phyloP scores from a whole-genome alignment of 176 grass and related monocot species.

The Canna indica region DNA sequence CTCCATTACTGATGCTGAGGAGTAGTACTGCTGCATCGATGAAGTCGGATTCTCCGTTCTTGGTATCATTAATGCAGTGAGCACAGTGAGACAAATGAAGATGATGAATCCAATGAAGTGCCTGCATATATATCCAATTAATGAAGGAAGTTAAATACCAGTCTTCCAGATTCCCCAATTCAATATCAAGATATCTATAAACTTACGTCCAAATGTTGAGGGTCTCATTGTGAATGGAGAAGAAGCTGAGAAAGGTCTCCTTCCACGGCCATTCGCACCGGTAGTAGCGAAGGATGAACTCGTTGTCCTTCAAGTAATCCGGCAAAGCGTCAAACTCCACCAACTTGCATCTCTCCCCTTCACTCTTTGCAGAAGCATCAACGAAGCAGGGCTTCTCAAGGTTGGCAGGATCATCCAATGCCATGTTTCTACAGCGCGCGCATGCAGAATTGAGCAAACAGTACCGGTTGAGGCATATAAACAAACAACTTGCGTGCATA shows the following conservation, averaged over 20 bases:
- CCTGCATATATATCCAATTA: not conserved
- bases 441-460: no score
- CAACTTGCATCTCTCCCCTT: not conserved
- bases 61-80: no score
- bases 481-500: no score
- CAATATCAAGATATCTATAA: no score
- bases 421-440: no score
- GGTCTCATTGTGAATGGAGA: slow-evolving; percentile 2
- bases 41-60: no score
- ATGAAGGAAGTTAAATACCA: not conserved
- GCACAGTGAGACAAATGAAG: not conserved
- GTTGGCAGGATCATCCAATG: no score
- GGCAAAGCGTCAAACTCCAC: not conserved
- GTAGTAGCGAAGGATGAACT: not conserved
- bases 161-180: not conserved
- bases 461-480: no score
- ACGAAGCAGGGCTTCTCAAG: no score
- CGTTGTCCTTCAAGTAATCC: not conserved
- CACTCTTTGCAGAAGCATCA: not conserved
- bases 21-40: no score
- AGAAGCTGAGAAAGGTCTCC: not conserved
- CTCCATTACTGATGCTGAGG: no score
- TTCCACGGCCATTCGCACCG: not conserved
- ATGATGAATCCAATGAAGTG: not conserved
- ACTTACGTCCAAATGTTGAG: slow-evolving; percentile 9